phyloP scores from a whole-genome alignment of 2,329 filamentous ascomycete genomes.

The Colletotrichum sp. region DNA sequence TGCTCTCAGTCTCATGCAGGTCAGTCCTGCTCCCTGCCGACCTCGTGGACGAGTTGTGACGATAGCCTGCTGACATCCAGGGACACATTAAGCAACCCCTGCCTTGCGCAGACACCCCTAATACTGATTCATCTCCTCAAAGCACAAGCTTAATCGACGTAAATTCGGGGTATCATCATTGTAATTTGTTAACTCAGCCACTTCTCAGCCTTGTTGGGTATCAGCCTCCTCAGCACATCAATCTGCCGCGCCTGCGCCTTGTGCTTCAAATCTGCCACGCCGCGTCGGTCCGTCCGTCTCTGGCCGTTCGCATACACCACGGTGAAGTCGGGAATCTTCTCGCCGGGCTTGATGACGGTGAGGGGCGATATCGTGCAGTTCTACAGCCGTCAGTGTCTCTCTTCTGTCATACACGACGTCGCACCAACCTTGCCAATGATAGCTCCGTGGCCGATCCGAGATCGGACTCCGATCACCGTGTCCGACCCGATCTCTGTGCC shows the following conservation, averaged over 20 bases:
- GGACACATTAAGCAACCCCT: not conserved
- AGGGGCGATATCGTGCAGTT: constrained; percentile 75
- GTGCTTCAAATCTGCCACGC: constrained; percentile 67
- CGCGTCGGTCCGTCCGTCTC: constrained; percentile 61
- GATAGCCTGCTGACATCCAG: not conserved
- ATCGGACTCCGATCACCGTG: constrained; percentile 63
- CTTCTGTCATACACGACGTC: not conserved
- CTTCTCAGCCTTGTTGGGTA: constrained; percentile 58
- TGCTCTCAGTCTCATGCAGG: not conserved
- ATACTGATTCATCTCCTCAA: not conserved
- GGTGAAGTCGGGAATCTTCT: constrained; percentile 67
- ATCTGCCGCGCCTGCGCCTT: constrained; percentile 71
- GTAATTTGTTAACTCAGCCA: constrained; percentile 9
- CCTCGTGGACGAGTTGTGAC: not conserved
- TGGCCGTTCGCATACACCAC: constrained; percentile 72
- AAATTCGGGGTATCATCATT: constrained; percentile 8
- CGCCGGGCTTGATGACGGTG: constrained; percentile 61
- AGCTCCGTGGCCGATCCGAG: constrained; percentile 63
- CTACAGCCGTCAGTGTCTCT: constrained; percentile 34
- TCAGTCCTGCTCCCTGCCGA: not conserved
- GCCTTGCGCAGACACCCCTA: not conserved
- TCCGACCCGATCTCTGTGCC: constrained; percentile 67
- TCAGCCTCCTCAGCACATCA: constrained; percentile 69
- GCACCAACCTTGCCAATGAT: constrained; percentile 63
- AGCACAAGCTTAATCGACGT: not conserved